Conservation (phyloP, 2,329 filamentous ascomycete species). For the Verticillium alfalfae region DNA sequence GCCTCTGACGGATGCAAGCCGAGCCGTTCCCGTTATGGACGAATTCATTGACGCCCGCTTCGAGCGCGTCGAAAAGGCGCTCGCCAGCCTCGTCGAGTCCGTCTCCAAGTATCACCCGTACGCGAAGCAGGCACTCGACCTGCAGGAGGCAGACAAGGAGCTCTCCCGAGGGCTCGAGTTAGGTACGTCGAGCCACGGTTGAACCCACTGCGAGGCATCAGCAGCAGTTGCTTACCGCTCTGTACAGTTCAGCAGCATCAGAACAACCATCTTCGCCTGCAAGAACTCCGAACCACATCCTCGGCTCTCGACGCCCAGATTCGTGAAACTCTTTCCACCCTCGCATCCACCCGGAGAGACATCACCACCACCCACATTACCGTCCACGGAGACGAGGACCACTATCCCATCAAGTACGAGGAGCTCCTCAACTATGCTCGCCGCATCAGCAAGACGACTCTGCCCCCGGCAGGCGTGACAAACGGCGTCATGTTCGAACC, state of each 20-base stretch:
- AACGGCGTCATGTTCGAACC: constrained; percentile 25
- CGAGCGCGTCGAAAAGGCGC: constrained; percentile 59
- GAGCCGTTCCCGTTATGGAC: constrained; percentile 44
- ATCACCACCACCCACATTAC: constrained; percentile 60
- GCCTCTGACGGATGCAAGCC: not conserved
- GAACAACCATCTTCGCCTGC: constrained; percentile 64
- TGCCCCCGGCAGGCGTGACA: constrained; percentile 56
- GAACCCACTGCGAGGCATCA: not conserved
- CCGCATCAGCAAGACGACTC: constrained; percentile 73
- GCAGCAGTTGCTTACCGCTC: not conserved
- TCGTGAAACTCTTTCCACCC: constrained; percentile 61
- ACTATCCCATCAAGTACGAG: constrained; percentile 58
- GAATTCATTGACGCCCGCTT: constrained; percentile 56
- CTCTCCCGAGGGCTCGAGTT: constrained; percentile 61
- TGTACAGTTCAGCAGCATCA: constrained; percentile 65
- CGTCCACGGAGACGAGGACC: constrained; percentile 42
- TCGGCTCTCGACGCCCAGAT: constrained; percentile 65
- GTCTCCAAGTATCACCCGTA: constrained; percentile 80
- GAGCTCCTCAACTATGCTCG: constrained; percentile 74
- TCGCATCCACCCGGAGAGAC: constrained; percentile 69
- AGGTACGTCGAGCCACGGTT: constrained; percentile 35
- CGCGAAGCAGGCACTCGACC: constrained; percentile 58
- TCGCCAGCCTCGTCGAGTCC: constrained; percentile 69
- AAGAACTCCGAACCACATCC: constrained; percentile 61
- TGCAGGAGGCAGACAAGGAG: constrained; percentile 64